A percentile compares a stretch with the other conserved stretches of the same genome.
These are phyloP conservation scores for Phanerodontia chrysosporium DNA, from an alignment of 768 basidiomycete species.

Conservation along the genomic window DNA sequence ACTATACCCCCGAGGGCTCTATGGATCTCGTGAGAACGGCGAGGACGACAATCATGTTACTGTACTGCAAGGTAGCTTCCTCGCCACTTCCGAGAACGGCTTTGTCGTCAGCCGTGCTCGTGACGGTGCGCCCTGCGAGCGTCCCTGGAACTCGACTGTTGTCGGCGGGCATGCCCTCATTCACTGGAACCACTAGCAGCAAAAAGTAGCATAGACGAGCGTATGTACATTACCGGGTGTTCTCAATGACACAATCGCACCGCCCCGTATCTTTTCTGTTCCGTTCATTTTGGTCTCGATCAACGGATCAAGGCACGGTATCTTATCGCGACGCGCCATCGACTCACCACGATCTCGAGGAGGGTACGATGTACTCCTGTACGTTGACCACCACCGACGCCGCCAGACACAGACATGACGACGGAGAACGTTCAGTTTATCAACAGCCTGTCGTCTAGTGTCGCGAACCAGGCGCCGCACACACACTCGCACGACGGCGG, in stretches of 20 bases:
- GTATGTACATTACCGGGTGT: neutral
- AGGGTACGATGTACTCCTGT: too few relatives aligned
- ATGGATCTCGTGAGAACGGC: too few relatives aligned
- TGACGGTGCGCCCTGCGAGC: neutral
- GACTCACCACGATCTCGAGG: too few relatives aligned
- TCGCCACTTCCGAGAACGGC: slow-evolving; percentile 12
- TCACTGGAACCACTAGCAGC: neutral
- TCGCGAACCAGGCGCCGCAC: slow-evolving; percentile 28
- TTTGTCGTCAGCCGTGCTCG: slow-evolving; percentile 6
- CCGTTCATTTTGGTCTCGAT: too few relatives aligned
- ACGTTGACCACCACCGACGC: neutral
- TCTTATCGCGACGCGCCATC: too few relatives aligned
- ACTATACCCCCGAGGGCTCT: neutral
- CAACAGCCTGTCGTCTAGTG: slow-evolving; percentile 50
- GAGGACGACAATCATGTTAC: neutral
- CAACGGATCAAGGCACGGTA: too few relatives aligned
- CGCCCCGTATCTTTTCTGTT: too few relatives aligned
- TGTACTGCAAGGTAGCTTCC: slow-evolving; percentile 1
- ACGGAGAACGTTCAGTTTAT: slow-evolving; percentile 59
- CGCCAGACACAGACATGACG: neutral
- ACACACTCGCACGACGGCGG: slow-evolving; percentile 51
- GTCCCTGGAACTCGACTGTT: slow-evolving; percentile 6
- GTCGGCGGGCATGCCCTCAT: neutral
- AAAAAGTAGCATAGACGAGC: neutral
- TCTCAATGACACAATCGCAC: too few relatives aligned